Evolutionary conservation across 495 filamentous ascomycete species (phyloP).

Genomic region (Cetradonia linearis): DNA sequence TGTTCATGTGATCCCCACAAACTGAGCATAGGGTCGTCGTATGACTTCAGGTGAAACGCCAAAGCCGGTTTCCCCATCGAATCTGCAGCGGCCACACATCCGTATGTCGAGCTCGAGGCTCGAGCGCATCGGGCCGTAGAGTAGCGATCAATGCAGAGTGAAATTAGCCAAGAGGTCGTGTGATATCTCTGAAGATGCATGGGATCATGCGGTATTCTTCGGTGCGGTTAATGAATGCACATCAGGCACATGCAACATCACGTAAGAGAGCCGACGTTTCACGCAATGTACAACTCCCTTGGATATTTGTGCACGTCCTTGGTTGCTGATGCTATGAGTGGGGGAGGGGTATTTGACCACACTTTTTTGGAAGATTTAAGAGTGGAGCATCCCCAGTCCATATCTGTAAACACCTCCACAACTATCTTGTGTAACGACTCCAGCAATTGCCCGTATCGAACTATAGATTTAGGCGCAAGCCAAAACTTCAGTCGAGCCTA

Average conservation of each 20-base stretch:
- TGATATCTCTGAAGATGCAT: not conserved
- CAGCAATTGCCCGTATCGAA: not conserved
- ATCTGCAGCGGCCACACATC: not conserved
- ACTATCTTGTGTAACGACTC: not conserved
- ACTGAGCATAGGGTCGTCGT: not conserved
- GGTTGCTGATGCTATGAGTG: not conserved
- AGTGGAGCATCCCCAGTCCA: not conserved
- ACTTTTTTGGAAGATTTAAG: not conserved
- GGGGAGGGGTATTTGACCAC: not conserved
- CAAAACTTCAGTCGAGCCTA: not conserved
- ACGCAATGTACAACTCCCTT: not conserved
- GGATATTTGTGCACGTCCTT: not conserved
- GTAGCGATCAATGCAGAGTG: not conserved
- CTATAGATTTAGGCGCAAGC: not conserved
- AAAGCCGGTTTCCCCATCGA: not conserved
- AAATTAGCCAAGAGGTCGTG: not conserved
- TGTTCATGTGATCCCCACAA: not conserved
- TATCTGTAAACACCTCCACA: not conserved
- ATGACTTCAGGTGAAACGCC: not conserved
- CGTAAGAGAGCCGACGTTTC: not conserved
- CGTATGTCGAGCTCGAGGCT: not conserved
- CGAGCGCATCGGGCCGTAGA: slow-evolving; percentile 9
- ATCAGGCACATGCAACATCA: not conserved
- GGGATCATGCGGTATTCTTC: not conserved
- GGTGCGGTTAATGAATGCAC: slow-evolving; percentile 7